Conservation (phyloP, 2,329 filamentous ascomycete species). For the Aspergillus proliferans region DNA sequence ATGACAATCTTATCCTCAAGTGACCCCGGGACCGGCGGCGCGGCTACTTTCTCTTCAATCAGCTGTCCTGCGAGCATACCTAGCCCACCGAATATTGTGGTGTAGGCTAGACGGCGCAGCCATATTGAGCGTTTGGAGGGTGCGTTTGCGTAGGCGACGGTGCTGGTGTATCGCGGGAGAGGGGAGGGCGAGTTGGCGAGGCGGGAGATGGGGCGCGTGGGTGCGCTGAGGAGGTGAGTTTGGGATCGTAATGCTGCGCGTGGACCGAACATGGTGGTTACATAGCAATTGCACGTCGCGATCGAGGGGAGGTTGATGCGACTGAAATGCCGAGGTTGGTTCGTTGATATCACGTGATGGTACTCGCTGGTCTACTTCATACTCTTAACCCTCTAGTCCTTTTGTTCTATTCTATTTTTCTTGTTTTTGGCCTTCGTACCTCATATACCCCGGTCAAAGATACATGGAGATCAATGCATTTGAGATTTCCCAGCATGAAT, state of each 20-base stretch:
- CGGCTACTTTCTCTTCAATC: slow-evolving; percentile 17
- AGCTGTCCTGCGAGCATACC: slow-evolving; percentile 22
- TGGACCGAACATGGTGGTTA: slow-evolving; percentile 23
- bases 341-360: neutral
- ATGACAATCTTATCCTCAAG: slow-evolving; percentile 25
- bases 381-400: no score
- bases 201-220: neutral
- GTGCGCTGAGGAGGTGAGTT: slow-evolving; percentile 2
- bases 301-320: neutral
- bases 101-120: slow-evolving; percentile 31
- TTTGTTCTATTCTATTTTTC: no score
- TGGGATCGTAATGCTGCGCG: slow-evolving; percentile 18
- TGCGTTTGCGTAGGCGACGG: slow-evolving; percentile 11
- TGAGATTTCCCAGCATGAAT: no score
- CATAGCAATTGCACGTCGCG: slow-evolving; percentile 9
- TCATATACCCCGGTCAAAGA: no score
- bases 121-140: slow-evolving; percentile 21
- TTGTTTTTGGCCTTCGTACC: no score
- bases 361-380: no score
- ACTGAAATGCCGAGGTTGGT: neutral
- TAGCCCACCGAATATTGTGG: slow-evolving; percentile 27
- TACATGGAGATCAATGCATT: no score
- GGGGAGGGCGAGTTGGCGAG: neutral
- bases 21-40: slow-evolving; percentile 28
- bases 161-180: slow-evolving; percentile 17